These are phyloP conservation scores for Pyrus communis DNA, from an alignment of 306 rosid species.

Conservation along the genomic window DNA sequence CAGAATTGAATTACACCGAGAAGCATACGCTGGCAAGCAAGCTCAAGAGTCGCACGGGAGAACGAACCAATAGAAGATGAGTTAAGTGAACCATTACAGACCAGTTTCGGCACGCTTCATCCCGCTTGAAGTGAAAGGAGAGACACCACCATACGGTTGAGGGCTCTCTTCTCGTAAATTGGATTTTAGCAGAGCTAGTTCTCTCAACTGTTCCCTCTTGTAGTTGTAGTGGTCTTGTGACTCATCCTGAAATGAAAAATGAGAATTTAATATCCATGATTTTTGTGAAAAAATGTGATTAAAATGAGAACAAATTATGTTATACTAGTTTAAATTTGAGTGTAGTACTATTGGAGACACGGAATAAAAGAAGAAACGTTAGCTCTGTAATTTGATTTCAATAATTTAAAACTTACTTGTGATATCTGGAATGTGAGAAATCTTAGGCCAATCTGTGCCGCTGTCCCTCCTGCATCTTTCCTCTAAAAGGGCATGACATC, in stretches of 20 bases:
- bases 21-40: constrained; percentile 20
- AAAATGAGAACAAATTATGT: too few relatives aligned
- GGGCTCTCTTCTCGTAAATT: constrained; percentile 91
- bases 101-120: constrained; percentile 74
- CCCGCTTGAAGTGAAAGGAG: constrained; percentile 66
- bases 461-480: too few relatives aligned
- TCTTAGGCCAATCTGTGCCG: too few relatives aligned
- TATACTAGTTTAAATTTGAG: too few relatives aligned
- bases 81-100: constrained; percentile 19
- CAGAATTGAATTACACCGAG: constrained; percentile 29
- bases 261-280: neutral
- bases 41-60: neutral
- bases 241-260: constrained; percentile 47
- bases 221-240: constrained; percentile 64
- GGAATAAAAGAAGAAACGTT: too few relatives aligned
- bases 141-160: constrained; percentile 70
- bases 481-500: too few relatives aligned
- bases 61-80: neutral
- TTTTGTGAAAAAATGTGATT: neutral
- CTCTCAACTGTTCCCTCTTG: constrained; percentile 84
- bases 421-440: too few relatives aligned
- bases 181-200: constrained; percentile 80
- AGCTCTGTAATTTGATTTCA: too few relatives aligned
- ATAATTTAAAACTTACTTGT: too few relatives aligned
- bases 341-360: too few relatives aligned